A percentile compares a stretch with the other conserved stretches of the same genome.
phyloP scores from a whole-genome alignment of 2,329 filamentous ascomycete genomes.

The Xylaria arbuscula region DNA sequence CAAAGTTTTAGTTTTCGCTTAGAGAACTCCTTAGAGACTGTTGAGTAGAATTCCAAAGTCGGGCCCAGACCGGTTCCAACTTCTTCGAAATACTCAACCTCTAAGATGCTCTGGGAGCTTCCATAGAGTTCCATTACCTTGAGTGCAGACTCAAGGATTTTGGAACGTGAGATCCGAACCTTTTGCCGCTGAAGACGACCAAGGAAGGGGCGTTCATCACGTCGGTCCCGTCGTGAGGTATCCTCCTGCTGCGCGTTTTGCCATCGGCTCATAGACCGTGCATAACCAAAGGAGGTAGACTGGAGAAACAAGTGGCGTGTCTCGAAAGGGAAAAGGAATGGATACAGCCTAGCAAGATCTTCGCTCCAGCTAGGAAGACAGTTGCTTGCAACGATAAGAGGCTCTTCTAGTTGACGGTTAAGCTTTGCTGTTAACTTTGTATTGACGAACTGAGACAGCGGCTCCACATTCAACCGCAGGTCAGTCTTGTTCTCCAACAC shows the following conservation, averaged over 20 bases:
- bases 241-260: constrained; percentile 88
- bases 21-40: constrained; percentile 94
- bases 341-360: constrained; percentile 90
- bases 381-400: constrained; percentile 94
- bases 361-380: constrained; percentile 97
- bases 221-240: constrained; percentile 82
- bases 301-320: constrained; percentile 96
- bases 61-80: constrained; percentile 96
- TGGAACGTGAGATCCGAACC: constrained; percentile 94
- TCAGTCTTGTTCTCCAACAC: constrained; percentile 79
- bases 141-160: constrained; percentile 94
- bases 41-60: constrained; percentile 97
- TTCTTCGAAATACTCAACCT: constrained; percentile 99
- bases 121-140: constrained; percentile 99
- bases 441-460: constrained; percentile 94
- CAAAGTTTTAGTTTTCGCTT: constrained; percentile 98
- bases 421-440: constrained; percentile 98
- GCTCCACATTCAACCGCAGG: constrained; percentile 79
- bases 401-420: constrained; percentile 95
- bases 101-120: constrained; percentile 92
- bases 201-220: constrained; percentile 90
- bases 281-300: constrained; percentile 98
- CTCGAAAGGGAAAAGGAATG: constrained; percentile 98
- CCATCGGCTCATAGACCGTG: constrained; percentile 96
- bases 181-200: constrained; percentile 95